phyloP scores from a whole-genome alignment of 129 eudicot species.

The Arctium lappa region DNA sequence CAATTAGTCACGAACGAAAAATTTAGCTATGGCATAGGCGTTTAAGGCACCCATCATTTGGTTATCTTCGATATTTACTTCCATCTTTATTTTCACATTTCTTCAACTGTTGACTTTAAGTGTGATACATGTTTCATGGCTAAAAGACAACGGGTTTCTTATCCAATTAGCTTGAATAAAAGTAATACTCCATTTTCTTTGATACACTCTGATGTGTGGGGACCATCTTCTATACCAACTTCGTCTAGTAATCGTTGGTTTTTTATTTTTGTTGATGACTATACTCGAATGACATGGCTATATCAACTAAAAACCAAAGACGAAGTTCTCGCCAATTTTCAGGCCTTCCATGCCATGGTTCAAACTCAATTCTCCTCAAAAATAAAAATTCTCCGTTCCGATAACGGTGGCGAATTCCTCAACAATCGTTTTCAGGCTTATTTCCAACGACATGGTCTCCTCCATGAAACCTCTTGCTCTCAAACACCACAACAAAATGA shows the following conservation, averaged over 20 bases:
- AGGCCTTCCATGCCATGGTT: too few relatives aligned
- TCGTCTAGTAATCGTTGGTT: too few relatives aligned
- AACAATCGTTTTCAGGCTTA: background rate
- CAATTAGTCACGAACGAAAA: background rate
- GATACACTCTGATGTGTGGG: background rate
- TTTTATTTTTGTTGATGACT: too few relatives aligned
- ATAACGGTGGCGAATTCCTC: background rate
- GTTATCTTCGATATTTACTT: background rate
- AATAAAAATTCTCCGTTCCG: too few relatives aligned
- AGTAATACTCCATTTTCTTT: background rate
- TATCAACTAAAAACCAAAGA: too few relatives aligned
- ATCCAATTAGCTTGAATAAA: background rate
- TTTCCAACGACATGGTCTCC: background rate
- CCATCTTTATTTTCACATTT: background rate
- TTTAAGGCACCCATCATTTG: conserved; percentile 9
- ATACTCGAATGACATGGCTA: too few relatives aligned
- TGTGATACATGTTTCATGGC: background rate
- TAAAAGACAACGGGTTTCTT: background rate
- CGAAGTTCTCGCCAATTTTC: too few relatives aligned
- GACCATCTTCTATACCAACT: background rate
- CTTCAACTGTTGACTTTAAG: background rate
- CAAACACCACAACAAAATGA: background rate
- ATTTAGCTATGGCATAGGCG: background rate
- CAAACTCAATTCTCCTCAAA: too few relatives aligned
- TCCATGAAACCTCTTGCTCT: background rate